These are phyloP conservation scores for Saccharomycopsis schoenii DNA, from an alignment of 805 yeast species.

Conservation along the genomic window DNA sequence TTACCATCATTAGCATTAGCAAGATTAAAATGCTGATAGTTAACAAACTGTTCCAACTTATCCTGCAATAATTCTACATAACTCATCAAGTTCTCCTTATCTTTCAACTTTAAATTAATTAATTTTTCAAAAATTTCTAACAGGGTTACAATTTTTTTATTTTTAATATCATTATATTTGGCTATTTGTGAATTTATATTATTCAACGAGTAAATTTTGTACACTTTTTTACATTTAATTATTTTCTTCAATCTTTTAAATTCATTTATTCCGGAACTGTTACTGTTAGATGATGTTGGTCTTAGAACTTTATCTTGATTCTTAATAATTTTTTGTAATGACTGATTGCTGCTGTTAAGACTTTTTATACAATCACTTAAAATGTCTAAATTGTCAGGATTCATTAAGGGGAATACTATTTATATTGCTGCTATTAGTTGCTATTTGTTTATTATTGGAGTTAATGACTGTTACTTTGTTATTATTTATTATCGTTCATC, in stretches of 20 bases:
- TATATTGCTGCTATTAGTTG: neutral
- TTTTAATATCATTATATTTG: conserved; percentile 16
- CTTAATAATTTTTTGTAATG: conserved; percentile 2
- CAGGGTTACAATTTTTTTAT: conserved; percentile 15
- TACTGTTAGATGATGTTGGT: neutral
- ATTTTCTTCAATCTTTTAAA: conserved; percentile 13
- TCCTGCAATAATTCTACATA: conserved; percentile 13
- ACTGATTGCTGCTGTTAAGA: conserved; percentile 12
- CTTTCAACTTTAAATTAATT: conserved; percentile 11
- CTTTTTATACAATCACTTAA: conserved; percentile 13
- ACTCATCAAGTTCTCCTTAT: conserved; percentile 15
- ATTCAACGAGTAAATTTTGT: conserved; percentile 15
- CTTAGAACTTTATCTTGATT: conserved; percentile 11
- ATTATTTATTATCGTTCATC: neutral
- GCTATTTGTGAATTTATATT: conserved; percentile 16
- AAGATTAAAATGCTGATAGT: conserved; percentile 3
- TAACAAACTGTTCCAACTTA: conserved; percentile 15
- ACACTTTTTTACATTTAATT: conserved; percentile 14
- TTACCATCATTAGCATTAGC: neutral
- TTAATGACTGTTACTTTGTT: neutral
- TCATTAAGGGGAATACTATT: neutral
- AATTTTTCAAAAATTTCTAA: conserved; percentile 16
- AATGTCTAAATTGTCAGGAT: conserved; percentile 10
- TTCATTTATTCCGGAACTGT: conserved; percentile 11
- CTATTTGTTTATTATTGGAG: neutral